Base-by-base conservation (phyloP, 2,329 filamentous ascomycete species). In the Scedosporium apiospermum region DNA sequence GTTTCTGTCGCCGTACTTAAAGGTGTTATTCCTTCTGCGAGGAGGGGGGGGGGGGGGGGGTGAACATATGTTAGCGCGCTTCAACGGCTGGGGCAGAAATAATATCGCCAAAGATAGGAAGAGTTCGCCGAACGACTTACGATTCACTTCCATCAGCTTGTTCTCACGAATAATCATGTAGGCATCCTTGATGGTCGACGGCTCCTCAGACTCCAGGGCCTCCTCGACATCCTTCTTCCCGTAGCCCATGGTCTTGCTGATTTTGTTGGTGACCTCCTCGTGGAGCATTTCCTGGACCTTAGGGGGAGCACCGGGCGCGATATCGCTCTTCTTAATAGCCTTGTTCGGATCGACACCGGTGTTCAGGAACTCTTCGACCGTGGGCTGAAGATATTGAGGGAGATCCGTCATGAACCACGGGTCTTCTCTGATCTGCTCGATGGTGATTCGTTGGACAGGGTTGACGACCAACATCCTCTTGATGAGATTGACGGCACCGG, bases 91-190 rank as follows among this genome's bases (percentile, higher is more conserved):
- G 34, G 34, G 34, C 10, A 14, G 10, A 38, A 38, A 3, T 12
- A 14, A 38, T 38, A 12, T 38, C 30, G 30, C 30, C 30, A 38
- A 38, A 38, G 10, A 38, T 12, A 14, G 10, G 34, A 38, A 66
- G 14, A 61, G 6, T 34, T 16, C 58, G 58, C 12, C 44, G 60
- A 55, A 34, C 21, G 58, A 86, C 90, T 85, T 80, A 96, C 91
- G 92, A 73, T 92, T 96, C 62, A 88, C 88, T 73, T 93, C 90
- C 93, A 98, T 98, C 73, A 98, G 84, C 74, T 97, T 95, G 73
- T 98, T 98, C 75, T 99, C 95, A 61, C 93, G 87, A 27, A 99
- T 91, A 73, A 99, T 99, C 76, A 97, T 88, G 77, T 98, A 99
- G 1, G 95, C 95, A 76, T 99, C 95, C 77, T 99, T 99, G 80